Conservation (phyloP, 345 rosid species). For the Eucalyptus leucophloia region DNA sequence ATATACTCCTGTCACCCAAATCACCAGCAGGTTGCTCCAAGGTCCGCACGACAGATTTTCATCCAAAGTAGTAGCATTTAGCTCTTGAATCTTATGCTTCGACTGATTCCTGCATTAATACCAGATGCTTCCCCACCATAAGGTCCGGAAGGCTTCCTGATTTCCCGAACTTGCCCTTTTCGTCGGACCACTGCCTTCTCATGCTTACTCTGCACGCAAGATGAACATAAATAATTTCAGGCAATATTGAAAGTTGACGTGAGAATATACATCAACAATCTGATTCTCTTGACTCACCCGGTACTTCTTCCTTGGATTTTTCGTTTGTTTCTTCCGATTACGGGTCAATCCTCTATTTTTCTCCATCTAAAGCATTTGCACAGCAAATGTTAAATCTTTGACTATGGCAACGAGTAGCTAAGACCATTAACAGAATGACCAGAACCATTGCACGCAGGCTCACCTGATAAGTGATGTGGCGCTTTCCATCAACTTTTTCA, state of each 20-base stretch:
- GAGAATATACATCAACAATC: not conserved
- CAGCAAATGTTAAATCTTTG: not conserved
- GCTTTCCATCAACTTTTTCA: conserved; percentile 58
- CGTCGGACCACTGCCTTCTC: conserved; percentile 22
- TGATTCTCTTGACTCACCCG: conserved; percentile 21
- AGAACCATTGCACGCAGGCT: not conserved
- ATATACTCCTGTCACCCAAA: not conserved
- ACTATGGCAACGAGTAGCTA: not conserved
- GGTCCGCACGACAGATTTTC: not conserved
- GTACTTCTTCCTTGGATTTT: conserved; percentile 86
- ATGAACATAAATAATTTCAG: not conserved
- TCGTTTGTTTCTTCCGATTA: conserved; percentile 35
- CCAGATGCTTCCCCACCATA: conserved; percentile 71
- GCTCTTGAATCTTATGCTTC: conserved; percentile 48
- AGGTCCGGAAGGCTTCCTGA: conserved; percentile 35
- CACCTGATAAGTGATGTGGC: conserved; percentile 46
- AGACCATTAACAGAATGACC: not conserved
- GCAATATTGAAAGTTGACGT: not conserved
- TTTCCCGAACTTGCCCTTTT: conserved; percentile 49
- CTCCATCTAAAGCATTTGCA: conserved; percentile 27
- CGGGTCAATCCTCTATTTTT: conserved; percentile 72
- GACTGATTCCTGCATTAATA: conserved; percentile 50
- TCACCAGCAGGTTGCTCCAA: not conserved
- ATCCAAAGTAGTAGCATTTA: not conserved
- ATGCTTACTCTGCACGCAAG: conserved; percentile 31